Conservation (phyloP, 768 basidiomycete genomes). For the Baorangia bicolor region DNA sequence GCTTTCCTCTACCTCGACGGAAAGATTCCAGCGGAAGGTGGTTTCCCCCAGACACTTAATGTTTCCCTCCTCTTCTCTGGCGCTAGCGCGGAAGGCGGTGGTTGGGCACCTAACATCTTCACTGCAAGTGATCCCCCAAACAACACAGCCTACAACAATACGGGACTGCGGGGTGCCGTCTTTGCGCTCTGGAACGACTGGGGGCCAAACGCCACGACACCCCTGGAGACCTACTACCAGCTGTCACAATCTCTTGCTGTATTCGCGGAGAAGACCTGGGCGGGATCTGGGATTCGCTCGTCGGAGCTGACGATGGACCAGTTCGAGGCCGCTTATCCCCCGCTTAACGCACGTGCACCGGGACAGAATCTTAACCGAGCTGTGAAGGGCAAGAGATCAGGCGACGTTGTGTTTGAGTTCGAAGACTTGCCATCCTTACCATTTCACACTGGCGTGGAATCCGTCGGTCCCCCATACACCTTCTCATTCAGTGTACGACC, state of each 20-base stretch:
- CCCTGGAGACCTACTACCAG: conserved; percentile 44
- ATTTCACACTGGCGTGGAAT: conserved; percentile 32
- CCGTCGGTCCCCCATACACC: conserved; percentile 45
- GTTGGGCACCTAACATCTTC: conserved; percentile 41
- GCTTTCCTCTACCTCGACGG: conserved; percentile 39
- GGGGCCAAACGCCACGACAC: conserved; percentile 46
- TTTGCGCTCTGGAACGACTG: conserved; percentile 45
- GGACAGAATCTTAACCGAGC: conserved; percentile 45
- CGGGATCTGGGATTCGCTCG: conserved; percentile 37
- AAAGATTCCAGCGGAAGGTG: conserved; percentile 33
- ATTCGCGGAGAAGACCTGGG: conserved; percentile 44
- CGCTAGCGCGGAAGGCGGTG: conserved; percentile 24
- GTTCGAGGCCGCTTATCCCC: conserved; percentile 37
- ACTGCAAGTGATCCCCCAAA: conserved; percentile 28
- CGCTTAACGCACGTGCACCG: conserved; percentile 39
- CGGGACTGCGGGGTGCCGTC: conserved; percentile 34
- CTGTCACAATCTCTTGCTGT: conserved; percentile 40
- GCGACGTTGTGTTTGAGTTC: conserved; percentile 33
- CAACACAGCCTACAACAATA: conserved; percentile 30
- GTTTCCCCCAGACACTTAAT: conserved; percentile 35
- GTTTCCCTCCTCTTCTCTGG: conserved; percentile 33
- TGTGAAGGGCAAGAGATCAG: conserved; percentile 25
- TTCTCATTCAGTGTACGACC: conserved; percentile 40
- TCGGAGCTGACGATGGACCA: conserved; percentile 35
- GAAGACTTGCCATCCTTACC: conserved; percentile 17